Evolutionary conservation across 257 asterid genomes (phyloP).

Genomic region (Nicotiana obtusifolia): DNA sequence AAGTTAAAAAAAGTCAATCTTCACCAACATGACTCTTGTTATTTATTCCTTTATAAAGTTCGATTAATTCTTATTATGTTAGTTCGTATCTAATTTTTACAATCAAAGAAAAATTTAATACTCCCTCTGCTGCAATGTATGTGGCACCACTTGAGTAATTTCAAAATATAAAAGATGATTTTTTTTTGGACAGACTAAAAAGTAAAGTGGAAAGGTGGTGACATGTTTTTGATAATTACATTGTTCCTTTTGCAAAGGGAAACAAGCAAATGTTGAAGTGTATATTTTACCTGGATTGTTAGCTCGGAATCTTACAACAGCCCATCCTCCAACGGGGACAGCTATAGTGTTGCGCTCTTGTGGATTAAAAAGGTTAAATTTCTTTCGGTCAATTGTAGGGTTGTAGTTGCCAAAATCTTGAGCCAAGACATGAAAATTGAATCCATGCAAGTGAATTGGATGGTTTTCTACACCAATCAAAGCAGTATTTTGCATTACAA

Average conservation of each 20-base stretch:
- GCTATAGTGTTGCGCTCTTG: conserved; percentile 12
- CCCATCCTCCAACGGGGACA: conserved; percentile 12
- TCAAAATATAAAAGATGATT: background rate
- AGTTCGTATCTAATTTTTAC: conserved; percentile 17
- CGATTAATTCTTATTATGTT: background rate
- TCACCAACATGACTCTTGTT: background rate
- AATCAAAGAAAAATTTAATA: background rate
- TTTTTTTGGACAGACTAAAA: too few relatives aligned
- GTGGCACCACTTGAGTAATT: background rate
- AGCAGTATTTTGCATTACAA: conserved; percentile 9
- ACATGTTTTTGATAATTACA: conserved; percentile 21
- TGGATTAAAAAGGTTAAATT: conserved; percentile 4
- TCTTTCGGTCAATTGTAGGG: background rate
- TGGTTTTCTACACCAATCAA: conserved; percentile 6
- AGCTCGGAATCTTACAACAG: conserved; percentile 11
- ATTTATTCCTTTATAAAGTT: background rate
- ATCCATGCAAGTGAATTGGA: conserved; percentile 14
- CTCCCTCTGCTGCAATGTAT: too few relatives aligned
- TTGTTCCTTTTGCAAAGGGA: conserved; percentile 16
- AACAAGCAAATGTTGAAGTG: background rate
- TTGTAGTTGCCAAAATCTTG: conserved; percentile 10
- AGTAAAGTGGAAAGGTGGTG: conserved; percentile 7
- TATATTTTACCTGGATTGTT: conserved; percentile 4
- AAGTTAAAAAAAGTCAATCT: background rate
- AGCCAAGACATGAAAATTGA: conserved; percentile 10